Evolutionary conservation across 73 alveolate species (phyloP), one percentile per base, ranked within the genome.

Genomic region (Durusdinium trenchii): DNA sequence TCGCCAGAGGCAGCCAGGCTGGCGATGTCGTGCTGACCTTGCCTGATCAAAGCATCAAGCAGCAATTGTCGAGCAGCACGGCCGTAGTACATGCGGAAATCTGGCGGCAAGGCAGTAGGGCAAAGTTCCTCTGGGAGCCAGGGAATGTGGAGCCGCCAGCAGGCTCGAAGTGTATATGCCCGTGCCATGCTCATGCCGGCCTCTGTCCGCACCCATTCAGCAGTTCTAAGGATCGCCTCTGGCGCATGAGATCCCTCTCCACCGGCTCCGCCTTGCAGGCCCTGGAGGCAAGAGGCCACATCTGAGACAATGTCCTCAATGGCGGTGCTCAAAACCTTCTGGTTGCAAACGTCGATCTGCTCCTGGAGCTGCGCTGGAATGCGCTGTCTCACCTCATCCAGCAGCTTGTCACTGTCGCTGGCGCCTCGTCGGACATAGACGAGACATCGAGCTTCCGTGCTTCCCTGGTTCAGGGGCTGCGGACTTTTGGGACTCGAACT

Each of bases 61-160:
- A 60, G 73, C 73, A 60, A 32, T 60, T 60, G 73, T 32, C 73
- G 73, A 23, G 73, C 73, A 1, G 73, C 30, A 60, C 73, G 73
- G 18, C 95, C 95, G 43, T 86, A 86, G 60, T 86, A 54, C 95
- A 86, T 86, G 75, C 95, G 95, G 57, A 86, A 86, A 60, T 86
- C 95, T 10, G 95, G 95, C 45, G 95, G 95, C 42, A 52, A 14
- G 4, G 95, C 81, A 26, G 95, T 86, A 32, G 95, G 95, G 57
- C 95, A 86, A 9, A 86, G 95, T 57, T 86, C 95, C 92, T 87
- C 95, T 26, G 95, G 95, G 12, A 87, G 95, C 95, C 95, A 87
- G 0, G 95, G 95, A 26, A 87, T 43, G 47, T 64, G 95, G 47
- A 40, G 82, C 6, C 95, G 95, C 95, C 95, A 87, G 47, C 84